Evolutionary conservation across 2,329 filamentous ascomycete genomes (phyloP).

Genomic region (Fusarium robinianum): DNA sequence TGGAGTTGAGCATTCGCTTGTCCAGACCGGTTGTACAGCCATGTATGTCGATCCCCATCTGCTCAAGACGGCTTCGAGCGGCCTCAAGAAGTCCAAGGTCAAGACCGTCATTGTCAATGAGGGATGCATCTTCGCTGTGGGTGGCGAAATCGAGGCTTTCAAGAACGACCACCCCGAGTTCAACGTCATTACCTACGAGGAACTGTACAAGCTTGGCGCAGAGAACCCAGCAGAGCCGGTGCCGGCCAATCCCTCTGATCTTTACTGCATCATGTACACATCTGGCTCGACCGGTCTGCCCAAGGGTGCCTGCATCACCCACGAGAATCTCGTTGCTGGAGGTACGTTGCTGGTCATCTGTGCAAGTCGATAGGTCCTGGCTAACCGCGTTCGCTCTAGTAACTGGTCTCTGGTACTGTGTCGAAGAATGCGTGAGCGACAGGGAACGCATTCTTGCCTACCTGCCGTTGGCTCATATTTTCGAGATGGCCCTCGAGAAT

Average conservation of each 20-base stretch:
- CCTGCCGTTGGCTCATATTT: conserved; percentile 91
- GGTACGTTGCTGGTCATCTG: conserved; percentile 47
- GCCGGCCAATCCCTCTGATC: conserved; percentile 73
- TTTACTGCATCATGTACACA: conserved; percentile 86
- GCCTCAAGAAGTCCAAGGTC: conserved; percentile 61
- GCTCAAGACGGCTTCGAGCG: conserved; percentile 60
- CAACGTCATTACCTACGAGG: conserved; percentile 57
- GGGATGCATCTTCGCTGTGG: conserved; percentile 55
- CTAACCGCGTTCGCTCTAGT: conserved; percentile 49
- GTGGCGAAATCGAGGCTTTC: conserved; percentile 58
- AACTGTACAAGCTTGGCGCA: conserved; percentile 62
- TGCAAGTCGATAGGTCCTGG: conserved; percentile 8
- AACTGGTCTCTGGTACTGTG: conserved; percentile 77
- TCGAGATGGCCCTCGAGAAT: conserved; percentile 96
- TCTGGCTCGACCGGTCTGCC: conserved; percentile 88
- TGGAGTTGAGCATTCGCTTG: conserved; percentile 83
- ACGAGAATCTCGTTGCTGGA: conserved; percentile 78
- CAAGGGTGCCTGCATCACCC: conserved; percentile 84
- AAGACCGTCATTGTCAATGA: conserved; percentile 68
- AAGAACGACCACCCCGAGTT: conserved; percentile 60
- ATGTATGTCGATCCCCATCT: conserved; percentile 89
- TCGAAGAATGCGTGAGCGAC: conserved; percentile 77
- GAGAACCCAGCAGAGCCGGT: conserved; percentile 72
- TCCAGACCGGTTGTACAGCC: conserved; percentile 77
- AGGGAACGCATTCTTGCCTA: conserved; percentile 85